Conservation (phyloP, 2,329 filamentous ascomycete species). For the Colletotrichum sp. region DNA sequence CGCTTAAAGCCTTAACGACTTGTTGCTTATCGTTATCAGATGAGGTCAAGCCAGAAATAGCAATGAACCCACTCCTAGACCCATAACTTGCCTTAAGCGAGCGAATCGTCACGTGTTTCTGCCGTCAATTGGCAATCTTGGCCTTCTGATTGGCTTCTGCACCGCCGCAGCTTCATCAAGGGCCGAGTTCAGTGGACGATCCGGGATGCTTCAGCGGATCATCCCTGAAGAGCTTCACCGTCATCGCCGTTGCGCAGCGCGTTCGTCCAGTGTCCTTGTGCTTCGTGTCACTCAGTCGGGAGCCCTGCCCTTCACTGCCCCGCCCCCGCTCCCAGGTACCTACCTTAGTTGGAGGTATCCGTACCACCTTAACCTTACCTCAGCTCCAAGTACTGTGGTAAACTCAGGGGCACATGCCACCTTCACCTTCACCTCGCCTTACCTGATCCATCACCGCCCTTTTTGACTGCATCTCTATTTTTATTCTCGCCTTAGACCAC, state of each 20-base stretch:
- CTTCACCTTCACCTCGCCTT: neutral
- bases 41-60: constrained; percentile 1
- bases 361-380: neutral
- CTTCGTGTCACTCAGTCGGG: neutral
- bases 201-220: neutral
- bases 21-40: constrained; percentile 8
- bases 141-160: neutral
- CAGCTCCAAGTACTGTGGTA: neutral
- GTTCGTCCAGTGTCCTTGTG: neutral
- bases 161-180: neutral
- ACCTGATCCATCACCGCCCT: neutral
- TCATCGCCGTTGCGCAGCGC: neutral
- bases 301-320: neutral
- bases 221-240: neutral
- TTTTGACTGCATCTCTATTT: neutral
- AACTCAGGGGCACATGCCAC: neutral
- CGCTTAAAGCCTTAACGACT: neutral
- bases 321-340: neutral
- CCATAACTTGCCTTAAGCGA: neutral
- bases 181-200: neutral
- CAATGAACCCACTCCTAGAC: neutral
- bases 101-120: neutral
- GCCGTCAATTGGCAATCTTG: neutral
- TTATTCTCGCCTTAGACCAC: neutral
- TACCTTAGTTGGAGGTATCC: neutral